Evolutionary conservation across 257 asterid genomes (phyloP).

Genomic region (Cinchona pubescens): DNA sequence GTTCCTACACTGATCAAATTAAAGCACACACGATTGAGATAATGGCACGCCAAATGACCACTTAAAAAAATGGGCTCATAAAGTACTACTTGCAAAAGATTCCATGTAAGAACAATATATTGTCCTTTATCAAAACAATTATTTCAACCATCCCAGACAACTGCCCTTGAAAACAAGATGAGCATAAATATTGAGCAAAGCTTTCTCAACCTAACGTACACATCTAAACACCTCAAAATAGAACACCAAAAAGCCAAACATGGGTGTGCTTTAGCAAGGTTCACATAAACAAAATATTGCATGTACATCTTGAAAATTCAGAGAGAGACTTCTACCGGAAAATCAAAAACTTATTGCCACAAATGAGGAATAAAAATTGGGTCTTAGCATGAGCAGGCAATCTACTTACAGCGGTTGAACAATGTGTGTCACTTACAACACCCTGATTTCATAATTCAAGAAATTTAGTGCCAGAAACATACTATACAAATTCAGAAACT

Average conservation of each 20-base stretch:
- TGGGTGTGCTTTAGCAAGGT: not conserved
- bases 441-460: not conserved
- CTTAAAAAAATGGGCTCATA: not conserved
- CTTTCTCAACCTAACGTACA: not conserved
- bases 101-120: not conserved
- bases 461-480: not conserved
- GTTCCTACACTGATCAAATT: constrained; percentile 48
- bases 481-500: not conserved
- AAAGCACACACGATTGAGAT: not conserved
- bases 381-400: not conserved
- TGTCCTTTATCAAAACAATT: not conserved
- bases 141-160: not conserved
- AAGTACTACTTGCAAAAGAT: not conserved
- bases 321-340: not conserved
- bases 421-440: not conserved
- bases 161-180: not conserved
- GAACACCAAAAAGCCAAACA: not conserved
- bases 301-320: not conserved
- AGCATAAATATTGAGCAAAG: not conserved
- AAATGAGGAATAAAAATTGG: not conserved
- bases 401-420: not conserved
- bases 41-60: not conserved
- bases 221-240: not conserved
- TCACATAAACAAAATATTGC: not conserved
- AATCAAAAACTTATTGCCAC: not conserved